Evolutionary conservation across 116 monocot species (phyloP).

Genomic region (Iris pallida): DNA sequence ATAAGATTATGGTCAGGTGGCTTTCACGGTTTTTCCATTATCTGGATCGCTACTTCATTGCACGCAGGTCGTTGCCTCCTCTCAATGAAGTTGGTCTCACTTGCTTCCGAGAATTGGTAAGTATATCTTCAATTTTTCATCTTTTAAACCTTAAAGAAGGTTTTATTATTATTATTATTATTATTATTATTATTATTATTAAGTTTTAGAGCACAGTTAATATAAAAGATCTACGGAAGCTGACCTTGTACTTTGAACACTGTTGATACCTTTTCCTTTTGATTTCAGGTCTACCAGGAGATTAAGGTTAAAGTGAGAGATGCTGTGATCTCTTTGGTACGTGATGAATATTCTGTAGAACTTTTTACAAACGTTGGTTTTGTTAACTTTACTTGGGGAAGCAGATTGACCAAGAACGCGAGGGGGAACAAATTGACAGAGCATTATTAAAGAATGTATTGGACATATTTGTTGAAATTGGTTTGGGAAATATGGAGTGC

Average conservation of each 20-base stretch:
- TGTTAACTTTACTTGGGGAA: conserved; percentile 11
- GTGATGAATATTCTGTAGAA: not conserved
- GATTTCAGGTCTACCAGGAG: conserved; percentile 47
- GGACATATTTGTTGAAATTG: conserved; percentile 82
- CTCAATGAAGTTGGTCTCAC: conserved; percentile 68
- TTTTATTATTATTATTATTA: too few relatives aligned
- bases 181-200: too few relatives aligned
- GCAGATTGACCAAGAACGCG: conserved; percentile 77
- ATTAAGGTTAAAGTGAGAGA: conserved; percentile 56
- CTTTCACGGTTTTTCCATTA: conserved; percentile 44
- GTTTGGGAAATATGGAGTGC: conserved; percentile 42
- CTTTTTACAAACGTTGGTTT: not conserved
- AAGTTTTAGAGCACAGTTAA: too few relatives aligned
- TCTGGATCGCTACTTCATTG: conserved; percentile 45
- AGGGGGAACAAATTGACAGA: conserved; percentile 72
- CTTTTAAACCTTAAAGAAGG: not conserved
- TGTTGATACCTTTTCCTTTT: not conserved
- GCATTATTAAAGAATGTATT: conserved; percentile 72
- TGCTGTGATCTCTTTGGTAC: conserved; percentile 67
- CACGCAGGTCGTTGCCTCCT: conserved; percentile 53
- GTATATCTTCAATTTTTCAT: not conserved
- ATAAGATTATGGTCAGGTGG: conserved; percentile 54
- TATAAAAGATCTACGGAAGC: too few relatives aligned
- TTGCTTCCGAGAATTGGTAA: conserved; percentile 63
- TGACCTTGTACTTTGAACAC: too few relatives aligned